These are phyloP conservation scores for Paraurostyla sp. DNA, from an alignment of 73 alveolate species.

Conservation along the genomic window DNA sequence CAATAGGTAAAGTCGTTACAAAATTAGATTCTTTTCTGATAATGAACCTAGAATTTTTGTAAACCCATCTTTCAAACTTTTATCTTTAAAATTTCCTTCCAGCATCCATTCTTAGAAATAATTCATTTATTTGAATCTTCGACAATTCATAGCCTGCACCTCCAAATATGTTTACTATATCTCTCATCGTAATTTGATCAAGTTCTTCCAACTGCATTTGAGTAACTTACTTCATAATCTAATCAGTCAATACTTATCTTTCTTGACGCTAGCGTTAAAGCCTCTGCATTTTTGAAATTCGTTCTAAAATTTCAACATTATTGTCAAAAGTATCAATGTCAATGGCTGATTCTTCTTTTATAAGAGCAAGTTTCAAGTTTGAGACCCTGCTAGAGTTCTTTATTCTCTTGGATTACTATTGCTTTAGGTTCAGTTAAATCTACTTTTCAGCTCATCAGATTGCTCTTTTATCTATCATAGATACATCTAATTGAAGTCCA, in stretches of 20 bases:
- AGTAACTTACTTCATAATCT: background rate
- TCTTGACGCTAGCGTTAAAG: background rate
- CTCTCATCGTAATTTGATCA: background rate
- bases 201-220: background rate
- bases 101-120: slow-evolving; percentile 7
- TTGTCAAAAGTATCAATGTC: background rate
- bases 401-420: background rate
- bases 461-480: background rate
- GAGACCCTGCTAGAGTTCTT: background rate
- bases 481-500: background rate
- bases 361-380: background rate
- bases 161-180: background rate
- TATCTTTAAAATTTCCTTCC: background rate
- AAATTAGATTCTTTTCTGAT: background rate
- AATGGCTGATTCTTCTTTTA: background rate
- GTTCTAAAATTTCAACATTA: background rate
- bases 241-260: background rate
- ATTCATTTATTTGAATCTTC: background rate
- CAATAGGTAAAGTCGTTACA: background rate
- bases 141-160: background rate
- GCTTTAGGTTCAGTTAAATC: background rate
- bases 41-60: background rate
- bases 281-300: background rate
- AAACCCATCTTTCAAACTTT: background rate
- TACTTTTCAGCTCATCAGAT: background rate